Base-by-base conservation (phyloP, 768 basidiomycete species). In the Clavaria fumosa region DNA sequence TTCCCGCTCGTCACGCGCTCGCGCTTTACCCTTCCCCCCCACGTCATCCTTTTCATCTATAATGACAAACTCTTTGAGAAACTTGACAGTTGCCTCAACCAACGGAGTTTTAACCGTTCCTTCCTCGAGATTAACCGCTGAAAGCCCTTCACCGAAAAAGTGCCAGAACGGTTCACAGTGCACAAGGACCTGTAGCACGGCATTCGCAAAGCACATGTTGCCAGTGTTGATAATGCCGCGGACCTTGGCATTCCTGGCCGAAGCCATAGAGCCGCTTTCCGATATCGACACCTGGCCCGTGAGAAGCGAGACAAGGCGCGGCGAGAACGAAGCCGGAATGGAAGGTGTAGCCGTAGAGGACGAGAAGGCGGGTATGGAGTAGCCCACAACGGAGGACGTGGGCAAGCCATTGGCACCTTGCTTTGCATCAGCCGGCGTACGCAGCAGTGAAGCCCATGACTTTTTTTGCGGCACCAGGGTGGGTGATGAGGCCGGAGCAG, bases 181-280 rank as follows among this genome's bases (percentile, higher is more conserved):
- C 1, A 91, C 70, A 20, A 99, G 66, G 1, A 82, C 73, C 60
- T 97, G 93, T 21, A 99, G 62, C 17, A 96, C 83, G 0, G 89
- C 76, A 50, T 96, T 99, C 20, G 90, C 90, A 52, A 96, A 99
- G 54, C 93, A 99, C 77, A 96, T 78, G 57, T 99, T 99, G 1
- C 93, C 91, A 2, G 74, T 80, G 56, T 99, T 99, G 47, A 97
- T 66, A 34, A 99, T 60, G 4, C 93, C 93, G 10, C 91, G 66
- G 1, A 85, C 74, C 5, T 66, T 62, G 23, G 84, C 69, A 34
- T 54, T 56, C 35, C 46, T 34, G 12, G 32, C n/a, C 1, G 33
- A 23, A 18, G 36, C 34, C 23, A 42, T 17, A 23, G 43, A 32
- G 31, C 44, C 23, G 10, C 43, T 45, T 15, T 27, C 38, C 1